Conservation (phyloP, 2,329 filamentous ascomycete genomes). For the Ascochyta rabiei region DNA sequence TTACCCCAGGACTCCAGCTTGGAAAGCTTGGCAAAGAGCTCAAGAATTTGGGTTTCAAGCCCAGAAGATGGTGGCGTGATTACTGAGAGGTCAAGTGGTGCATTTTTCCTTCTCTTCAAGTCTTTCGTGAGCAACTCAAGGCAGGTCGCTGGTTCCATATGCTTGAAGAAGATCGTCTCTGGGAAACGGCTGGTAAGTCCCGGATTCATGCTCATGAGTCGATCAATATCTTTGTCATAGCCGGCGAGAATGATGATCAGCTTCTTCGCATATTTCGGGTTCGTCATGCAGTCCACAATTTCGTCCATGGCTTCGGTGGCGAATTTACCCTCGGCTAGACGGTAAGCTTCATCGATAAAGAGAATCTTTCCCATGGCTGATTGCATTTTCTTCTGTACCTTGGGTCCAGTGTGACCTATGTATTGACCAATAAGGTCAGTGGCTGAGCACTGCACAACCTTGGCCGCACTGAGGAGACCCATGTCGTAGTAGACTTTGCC, state of each 20-base stretch:
- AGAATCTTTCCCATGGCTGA: slow-evolving; percentile 69
- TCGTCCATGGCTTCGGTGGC: slow-evolving; percentile 63
- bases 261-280: slow-evolving; percentile 63
- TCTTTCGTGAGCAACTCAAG: slow-evolving; percentile 48
- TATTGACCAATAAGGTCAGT: slow-evolving; percentile 73
- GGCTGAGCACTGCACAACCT: slow-evolving; percentile 70
- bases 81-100: slow-evolving; percentile 35
- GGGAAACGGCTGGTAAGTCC: slow-evolving; percentile 71
- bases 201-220: slow-evolving; percentile 64
- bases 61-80: slow-evolving; percentile 28
- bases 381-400: slow-evolving; percentile 66
- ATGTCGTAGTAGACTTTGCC: slow-evolving; percentile 78
- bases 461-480: slow-evolving; percentile 65
- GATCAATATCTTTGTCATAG: slow-evolving; percentile 70
- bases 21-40: slow-evolving; percentile 51
- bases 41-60: slow-evolving; percentile 24
- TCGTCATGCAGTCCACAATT: slow-evolving; percentile 59
- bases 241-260: slow-evolving; percentile 73
- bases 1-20: slow-evolving; percentile 64
- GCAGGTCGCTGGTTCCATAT: slow-evolving; percentile 41
- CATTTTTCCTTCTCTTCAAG: slow-evolving; percentile 41
- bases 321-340: slow-evolving; percentile 63
- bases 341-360: slow-evolving; percentile 76
- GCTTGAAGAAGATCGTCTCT: slow-evolving; percentile 63
- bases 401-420: slow-evolving; percentile 72